phyloP scores from a whole-genome alignment of 441 rosid species.

The Viola pubescens region DNA sequence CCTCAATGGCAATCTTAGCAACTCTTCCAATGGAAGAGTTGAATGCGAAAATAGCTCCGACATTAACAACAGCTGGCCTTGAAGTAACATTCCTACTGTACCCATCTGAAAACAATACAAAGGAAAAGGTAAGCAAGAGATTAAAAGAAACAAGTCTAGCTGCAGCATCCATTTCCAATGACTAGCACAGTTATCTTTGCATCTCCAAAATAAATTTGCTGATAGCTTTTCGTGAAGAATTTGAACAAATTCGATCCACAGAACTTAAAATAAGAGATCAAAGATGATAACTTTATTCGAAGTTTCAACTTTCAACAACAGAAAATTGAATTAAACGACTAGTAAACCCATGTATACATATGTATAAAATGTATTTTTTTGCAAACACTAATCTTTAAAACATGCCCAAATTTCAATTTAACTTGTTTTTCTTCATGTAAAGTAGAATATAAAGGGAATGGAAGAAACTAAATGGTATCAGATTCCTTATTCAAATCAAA shows the following conservation, averaged over 20 bases:
- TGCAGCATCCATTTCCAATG: slow-evolving; percentile 31
- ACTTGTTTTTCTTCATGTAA: too few relatives aligned
- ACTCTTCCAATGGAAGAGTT: slow-evolving; percentile 67
- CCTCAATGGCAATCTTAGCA: slow-evolving; percentile 79
- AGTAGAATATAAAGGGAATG: too few relatives aligned
- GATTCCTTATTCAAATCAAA: too few relatives aligned
- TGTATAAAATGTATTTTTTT: too few relatives aligned
- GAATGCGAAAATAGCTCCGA: slow-evolving; percentile 63
- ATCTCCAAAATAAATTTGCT: slow-evolving; percentile 14
- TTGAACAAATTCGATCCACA: slow-evolving; percentile 11
- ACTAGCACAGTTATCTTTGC: slow-evolving; percentile 10
- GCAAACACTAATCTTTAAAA: too few relatives aligned
- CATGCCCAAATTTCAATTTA: too few relatives aligned
- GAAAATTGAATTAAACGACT: neutral
- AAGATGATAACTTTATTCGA: too few relatives aligned
- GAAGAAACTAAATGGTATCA: too few relatives aligned
- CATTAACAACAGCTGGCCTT: slow-evolving; percentile 54
- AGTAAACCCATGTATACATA: neutral
- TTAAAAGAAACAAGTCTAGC: slow-evolving; percentile 20
- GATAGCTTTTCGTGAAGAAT: too few relatives aligned
- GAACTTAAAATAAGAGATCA: slow-evolving; percentile 1
- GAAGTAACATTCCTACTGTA: slow-evolving; percentile 33
- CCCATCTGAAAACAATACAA: slow-evolving; percentile 30
- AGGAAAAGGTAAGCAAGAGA: slow-evolving; percentile 21
- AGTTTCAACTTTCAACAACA: neutral